Evolutionary conservation across 306 rosid species (phyloP).

Genomic region (Crotalaria pallida): DNA sequence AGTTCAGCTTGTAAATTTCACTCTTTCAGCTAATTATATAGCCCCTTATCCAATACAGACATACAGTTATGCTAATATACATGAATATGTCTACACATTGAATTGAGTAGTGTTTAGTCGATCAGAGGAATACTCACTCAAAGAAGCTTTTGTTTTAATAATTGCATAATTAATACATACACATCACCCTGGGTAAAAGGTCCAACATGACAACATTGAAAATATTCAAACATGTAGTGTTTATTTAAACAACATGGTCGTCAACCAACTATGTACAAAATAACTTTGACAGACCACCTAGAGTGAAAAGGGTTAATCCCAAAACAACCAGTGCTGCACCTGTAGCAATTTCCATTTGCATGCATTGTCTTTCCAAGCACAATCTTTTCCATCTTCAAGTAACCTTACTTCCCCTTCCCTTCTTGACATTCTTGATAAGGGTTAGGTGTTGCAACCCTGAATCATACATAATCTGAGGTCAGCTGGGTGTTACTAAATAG

Average conservation of each 20-base stretch:
- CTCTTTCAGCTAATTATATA: no score
- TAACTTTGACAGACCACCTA: not conserved
- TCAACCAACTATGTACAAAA: not conserved
- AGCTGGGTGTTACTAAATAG: not conserved
- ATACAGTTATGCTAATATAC: no score
- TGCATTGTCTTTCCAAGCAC: not conserved
- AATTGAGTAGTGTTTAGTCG: not conserved
- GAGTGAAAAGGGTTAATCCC: conserved; percentile 3
- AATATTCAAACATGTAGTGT: not conserved
- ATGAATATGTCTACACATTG: no score
- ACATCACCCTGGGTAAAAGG: not conserved
- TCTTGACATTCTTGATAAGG: not conserved
- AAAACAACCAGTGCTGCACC: conserved; percentile 4
- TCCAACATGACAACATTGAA: not conserved
- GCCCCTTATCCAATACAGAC: no score
- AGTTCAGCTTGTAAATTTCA: no score
- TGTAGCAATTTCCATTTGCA: not conserved
- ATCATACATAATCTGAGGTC: not conserved
- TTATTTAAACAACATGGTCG: not conserved
- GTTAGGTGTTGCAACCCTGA: not conserved
- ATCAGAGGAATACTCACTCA: not conserved
- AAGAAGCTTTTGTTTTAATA: not conserved
- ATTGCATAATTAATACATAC: not conserved
- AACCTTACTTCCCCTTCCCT: not conserved
- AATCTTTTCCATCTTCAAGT: not conserved